Conservation (phyloP, 2,329 filamentous ascomycete species). For the Thermoascus crustaceus region DNA sequence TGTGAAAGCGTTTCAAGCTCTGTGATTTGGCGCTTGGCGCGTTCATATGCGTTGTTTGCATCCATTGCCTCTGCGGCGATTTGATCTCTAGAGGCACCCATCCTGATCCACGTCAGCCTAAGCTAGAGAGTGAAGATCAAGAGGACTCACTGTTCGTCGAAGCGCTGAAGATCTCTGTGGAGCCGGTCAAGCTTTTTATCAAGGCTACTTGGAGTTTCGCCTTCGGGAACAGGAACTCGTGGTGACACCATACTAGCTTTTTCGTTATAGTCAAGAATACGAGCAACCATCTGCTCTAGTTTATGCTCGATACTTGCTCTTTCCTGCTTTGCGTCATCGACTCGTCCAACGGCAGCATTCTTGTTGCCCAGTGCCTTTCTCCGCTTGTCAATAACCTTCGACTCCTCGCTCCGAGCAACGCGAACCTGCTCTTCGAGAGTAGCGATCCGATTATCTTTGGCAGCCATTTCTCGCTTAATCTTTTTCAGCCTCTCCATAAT, state of each 20-base stretch:
- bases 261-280: conserved; percentile 47
- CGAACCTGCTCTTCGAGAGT: conserved; percentile 37
- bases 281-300: conserved; percentile 39
- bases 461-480: conserved; percentile 26
- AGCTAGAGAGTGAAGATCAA: neutral
- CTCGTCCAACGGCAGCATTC: conserved; percentile 49
- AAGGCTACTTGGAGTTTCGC: conserved; percentile 52
- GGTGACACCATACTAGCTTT: conserved; percentile 49
- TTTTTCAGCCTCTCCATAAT: conserved; percentile 32
- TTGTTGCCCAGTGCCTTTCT: conserved; percentile 51
- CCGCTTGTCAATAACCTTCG: conserved; percentile 42
- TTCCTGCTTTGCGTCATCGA: conserved; percentile 43
- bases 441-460: conserved; percentile 27
- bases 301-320: conserved; percentile 41
- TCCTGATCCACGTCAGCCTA: conserved; percentile 27
- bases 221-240: conserved; percentile 56
- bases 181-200: conserved; percentile 45
- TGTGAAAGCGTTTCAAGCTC: conserved; percentile 30
- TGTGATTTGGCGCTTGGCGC: conserved; percentile 30
- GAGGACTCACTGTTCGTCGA: conserved; percentile 41
- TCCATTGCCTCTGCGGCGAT: conserved; percentile 45
- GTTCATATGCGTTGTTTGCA: conserved; percentile 28
- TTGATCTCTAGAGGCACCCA: conserved; percentile 58
- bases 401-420: conserved; percentile 50
- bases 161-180: conserved; percentile 49